Evolutionary conservation across 441 rosid species (phyloP), one percentile per base, ranked within the genome.

Genomic region (Cnidoscolus chayamansa): DNA sequence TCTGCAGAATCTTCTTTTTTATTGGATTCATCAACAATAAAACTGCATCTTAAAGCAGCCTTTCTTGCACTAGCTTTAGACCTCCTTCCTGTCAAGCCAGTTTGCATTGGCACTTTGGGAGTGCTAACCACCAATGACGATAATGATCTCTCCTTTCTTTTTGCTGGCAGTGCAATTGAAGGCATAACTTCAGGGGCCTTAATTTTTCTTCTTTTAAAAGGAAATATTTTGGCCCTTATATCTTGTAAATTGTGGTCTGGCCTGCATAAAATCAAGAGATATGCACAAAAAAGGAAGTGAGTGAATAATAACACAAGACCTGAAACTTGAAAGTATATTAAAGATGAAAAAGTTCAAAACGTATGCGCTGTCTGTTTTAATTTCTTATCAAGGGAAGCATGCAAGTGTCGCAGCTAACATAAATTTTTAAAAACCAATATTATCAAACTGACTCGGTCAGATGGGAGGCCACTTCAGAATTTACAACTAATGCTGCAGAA

Each of bases 191-290:
- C 89, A 66, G 89, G 85, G 63, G 88, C 85, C 72, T 73, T 68
- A 75, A 82, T 56, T 79, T 85, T 89, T 81, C 83, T 84, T 79
- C 90, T 83, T 71, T 81, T 88, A 16, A 68, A 81, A 59, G 93
- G 93, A 80, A 88, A 88, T 70, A 88, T 81, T 71, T 88, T 90
- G 37, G 87, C 85, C 72, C 92, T 84, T 75, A 90, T 74, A 70
- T 88, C 92, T 84, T 90, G 86, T 81, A 88, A 71, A 82, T 83
- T 88, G 84, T 88, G 90, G 81, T 90, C 95, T 4, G 91, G 86
- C 84, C 95, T 90, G 84, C 81, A 77, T 1, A 56, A 60, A 69
- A 68, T 66, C 51, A 77, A 75, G 70, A 63, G 40, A 71, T 68
- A 60, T 30, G 56, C 60, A 74, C 40, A 35, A 25, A 25, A 56